Evolutionary conservation across 1,284 basidiomycete genomes (phyloP), one percentile per base, ranked within the genome.

Genomic region (Puccinia polysora): DNA sequence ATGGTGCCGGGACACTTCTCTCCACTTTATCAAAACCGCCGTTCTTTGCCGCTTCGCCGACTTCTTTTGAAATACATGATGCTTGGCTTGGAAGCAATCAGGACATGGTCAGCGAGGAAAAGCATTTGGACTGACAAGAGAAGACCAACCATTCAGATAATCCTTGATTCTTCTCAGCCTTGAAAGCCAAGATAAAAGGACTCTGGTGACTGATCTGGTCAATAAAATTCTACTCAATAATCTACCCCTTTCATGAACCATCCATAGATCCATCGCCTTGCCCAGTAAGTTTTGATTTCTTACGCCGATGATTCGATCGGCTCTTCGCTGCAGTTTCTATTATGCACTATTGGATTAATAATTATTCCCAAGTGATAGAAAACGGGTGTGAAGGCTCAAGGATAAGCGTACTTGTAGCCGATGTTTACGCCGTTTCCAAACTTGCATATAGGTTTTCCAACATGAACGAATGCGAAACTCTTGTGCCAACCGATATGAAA

Each of bases 31-130:
- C n/a, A 67, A 55, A 2, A 38, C 45, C 50, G 40, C 38, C 15
- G 15, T 20, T 52, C 38, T n/a, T 4, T 53, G 64, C 4, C 64
- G 49, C 14, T 45, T 36, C 12, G 34, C 36, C 38, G 55, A 23
- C 52, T 67, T 55, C 28, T 67, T 53, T 38, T 67, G 50, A 20
- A 67, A 67, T 14, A 67, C 64, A 40, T 67, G 64, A 25, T 23
- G 50, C 23, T 43, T 38, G 36, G 50, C 64, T 67, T 23, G 6
- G n/a, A 23, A 56, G 23, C 6, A 2, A n/a, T n/a, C n/a, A n/a
- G n/a, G 14, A 56, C 25, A 56, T 56, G n/a, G 40, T 10, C 23
- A 49, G 25, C 25, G 6, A 14, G 25, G 10, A 32, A 10, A n/a
- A 58, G 10, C 28, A 28, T 28, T 28, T 23, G 34, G 20, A 34